Evolutionary conservation across 2,329 filamentous ascomycete genomes (phyloP).

Genomic region (Tolypocladium paradoxum): DNA sequence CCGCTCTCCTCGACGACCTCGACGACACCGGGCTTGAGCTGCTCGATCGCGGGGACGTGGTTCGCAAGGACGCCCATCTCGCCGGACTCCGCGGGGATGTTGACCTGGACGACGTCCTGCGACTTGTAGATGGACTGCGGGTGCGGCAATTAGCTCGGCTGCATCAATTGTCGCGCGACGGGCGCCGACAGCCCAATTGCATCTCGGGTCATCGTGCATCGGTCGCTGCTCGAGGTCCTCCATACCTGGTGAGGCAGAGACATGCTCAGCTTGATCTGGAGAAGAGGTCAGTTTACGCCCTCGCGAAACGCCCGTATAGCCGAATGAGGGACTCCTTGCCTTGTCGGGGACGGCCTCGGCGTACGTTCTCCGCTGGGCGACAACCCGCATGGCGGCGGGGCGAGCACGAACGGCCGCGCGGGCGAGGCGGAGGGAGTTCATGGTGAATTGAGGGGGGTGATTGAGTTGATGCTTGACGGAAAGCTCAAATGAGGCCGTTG

Average conservation of each 20-base stretch:
- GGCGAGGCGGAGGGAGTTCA: slow-evolving; percentile 92
- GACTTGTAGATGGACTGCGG: slow-evolving; percentile 58
- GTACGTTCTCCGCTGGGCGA: slow-evolving; percentile 80
- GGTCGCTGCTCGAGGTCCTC: slow-evolving; percentile 9
- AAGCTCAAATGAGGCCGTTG: slow-evolving; percentile 30
- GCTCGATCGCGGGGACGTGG: slow-evolving; percentile 98
- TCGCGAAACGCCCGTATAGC: slow-evolving; percentile 6
- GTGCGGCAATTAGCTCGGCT: slow-evolving; percentile 40
- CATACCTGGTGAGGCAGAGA: slow-evolving; percentile 97
- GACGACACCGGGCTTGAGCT: slow-evolving; percentile 91
- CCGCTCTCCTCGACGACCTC: slow-evolving; percentile 93
- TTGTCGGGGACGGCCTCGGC: slow-evolving; percentile 81
- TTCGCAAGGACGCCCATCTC: slow-evolving; percentile 99
- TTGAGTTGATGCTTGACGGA: slow-evolving; percentile 36
- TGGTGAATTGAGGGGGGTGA: slow-evolving; percentile 47
- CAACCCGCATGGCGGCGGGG: slow-evolving; percentile 63
- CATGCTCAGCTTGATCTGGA: slow-evolving; percentile 90
- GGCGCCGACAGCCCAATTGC: slow-evolving; percentile 15
- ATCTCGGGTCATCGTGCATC: slow-evolving; percentile 12
- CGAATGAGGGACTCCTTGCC: slow-evolving; percentile 32
- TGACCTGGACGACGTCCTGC: slow-evolving; percentile 80
- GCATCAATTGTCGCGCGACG: slow-evolving; percentile 9
- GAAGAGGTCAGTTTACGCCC: slow-evolving; percentile 12
- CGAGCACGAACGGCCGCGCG: slow-evolving; percentile 79
- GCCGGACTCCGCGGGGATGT: slow-evolving; percentile 94